Evolutionary conservation across 371 early-diverging fungal species (phyloP).

Genomic region (Funneliformis caledonium): DNA sequence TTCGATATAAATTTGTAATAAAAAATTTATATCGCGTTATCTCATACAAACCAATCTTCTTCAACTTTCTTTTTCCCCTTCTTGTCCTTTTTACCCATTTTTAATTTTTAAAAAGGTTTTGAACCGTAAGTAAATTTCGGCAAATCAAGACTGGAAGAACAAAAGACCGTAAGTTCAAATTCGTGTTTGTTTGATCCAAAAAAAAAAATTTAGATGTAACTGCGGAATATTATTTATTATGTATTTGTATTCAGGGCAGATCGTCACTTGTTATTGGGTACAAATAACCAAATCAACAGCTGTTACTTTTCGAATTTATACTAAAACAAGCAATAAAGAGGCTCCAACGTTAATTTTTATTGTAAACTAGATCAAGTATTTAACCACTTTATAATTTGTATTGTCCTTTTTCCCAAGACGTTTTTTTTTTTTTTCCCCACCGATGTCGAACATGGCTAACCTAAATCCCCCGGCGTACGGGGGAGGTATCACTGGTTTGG

Average conservation of each 20-base stretch:
- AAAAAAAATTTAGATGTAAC: no score
- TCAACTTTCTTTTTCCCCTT: neutral
- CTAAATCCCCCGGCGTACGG: neutral
- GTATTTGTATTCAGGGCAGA: no score
- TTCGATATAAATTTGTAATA: neutral
- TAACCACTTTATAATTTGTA: neutral
- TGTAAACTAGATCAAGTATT: neutral
- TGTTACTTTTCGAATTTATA: neutral
- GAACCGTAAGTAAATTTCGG: no score
- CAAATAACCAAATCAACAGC: no score
- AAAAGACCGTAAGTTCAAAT: no score
- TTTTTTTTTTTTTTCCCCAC: neutral
- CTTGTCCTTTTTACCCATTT: neutral
- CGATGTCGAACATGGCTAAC: neutral
- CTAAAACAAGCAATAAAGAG: neutral
- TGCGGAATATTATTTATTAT: no score
- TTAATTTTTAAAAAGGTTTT: neutral
- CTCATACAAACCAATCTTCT: neutral
- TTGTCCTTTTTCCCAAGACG: neutral
- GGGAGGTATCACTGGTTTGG: neutral
- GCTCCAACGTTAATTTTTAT: neutral
- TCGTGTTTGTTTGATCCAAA: no score
- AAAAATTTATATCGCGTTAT: neutral
- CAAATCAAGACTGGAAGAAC: no score
- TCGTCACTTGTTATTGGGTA: no score